Conservation (phyloP, 169 alveolate species). For the Babesia caballi region DNA sequence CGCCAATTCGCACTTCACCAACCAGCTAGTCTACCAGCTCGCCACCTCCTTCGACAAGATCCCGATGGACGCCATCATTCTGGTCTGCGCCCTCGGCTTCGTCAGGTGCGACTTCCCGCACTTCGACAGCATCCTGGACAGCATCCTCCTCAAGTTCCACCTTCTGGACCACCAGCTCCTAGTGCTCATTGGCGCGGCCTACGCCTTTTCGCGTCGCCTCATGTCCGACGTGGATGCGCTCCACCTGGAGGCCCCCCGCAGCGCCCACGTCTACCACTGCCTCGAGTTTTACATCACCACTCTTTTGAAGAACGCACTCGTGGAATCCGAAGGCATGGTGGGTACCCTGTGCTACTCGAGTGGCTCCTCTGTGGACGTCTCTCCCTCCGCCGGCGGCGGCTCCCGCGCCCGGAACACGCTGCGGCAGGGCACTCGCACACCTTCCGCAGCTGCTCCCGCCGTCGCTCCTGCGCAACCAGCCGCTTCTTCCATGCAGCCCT, state of each 20-base stretch:
- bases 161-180: background rate
- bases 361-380: too few species aligned
- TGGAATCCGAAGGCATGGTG: background rate
- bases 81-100: conserved; percentile 14
- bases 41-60: conserved; percentile 24
- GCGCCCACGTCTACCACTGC: conserved; percentile 35
- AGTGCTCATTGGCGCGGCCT: conserved; percentile 38
- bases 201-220: conserved; percentile 35
- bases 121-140: conserved; percentile 34
- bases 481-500: background rate
- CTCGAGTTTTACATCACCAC: conserved; percentile 19
- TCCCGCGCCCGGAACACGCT: background rate
- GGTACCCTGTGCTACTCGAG: background rate
- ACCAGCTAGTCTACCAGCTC: conserved; percentile 2
- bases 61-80: background rate
- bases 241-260: conserved; percentile 5
- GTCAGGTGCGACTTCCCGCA: conserved; percentile 29
- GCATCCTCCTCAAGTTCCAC: conserved; percentile 35
- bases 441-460: background rate
- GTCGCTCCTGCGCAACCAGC: background rate
- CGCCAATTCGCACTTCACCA: conserved; percentile 8
- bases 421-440: background rate
- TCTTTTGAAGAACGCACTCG: background rate
- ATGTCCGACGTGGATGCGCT: background rate
- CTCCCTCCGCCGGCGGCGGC: background rate